Percentiles rank a stretch among this genome's conserved stretches.
Conservation (phyloP, 805 yeast genomes). For the Kodamaea nitidulidarum region DNA sequence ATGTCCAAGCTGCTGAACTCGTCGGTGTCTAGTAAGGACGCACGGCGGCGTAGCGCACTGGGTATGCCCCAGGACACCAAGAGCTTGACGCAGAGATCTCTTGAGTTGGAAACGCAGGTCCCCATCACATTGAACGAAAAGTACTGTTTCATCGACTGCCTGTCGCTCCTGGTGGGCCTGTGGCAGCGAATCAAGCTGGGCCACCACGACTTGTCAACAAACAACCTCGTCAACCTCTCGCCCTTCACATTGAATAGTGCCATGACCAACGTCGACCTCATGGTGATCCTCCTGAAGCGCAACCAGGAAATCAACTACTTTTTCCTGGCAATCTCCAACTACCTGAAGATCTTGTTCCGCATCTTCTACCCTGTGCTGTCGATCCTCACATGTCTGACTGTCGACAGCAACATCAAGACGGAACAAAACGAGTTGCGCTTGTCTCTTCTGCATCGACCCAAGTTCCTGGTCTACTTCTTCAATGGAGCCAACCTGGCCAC, state of each 20-base stretch:
- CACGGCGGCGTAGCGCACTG: slow-evolving; percentile 12
- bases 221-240: slow-evolving; percentile 54
- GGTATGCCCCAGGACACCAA: slow-evolving; percentile 2
- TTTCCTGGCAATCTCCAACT: slow-evolving; percentile 68
- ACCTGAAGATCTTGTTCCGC: slow-evolving; percentile 64
- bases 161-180: slow-evolving; percentile 67
- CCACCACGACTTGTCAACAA: slow-evolving; percentile 39
- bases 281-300: slow-evolving; percentile 66
- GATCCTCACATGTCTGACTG: slow-evolving; percentile 56
- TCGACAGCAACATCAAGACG: slow-evolving; percentile 41
- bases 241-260: slow-evolving; percentile 61
- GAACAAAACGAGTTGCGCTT: slow-evolving; percentile 46
- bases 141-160: slow-evolving; percentile 64
- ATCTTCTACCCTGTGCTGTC: slow-evolving; percentile 65
- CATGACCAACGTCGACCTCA: slow-evolving; percentile 66
- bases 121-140: slow-evolving; percentile 60
- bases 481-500: slow-evolving; percentile 48
- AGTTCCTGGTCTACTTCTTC: slow-evolving; percentile 72
- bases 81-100: background rate
- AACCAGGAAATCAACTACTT: slow-evolving; percentile 74
- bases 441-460: slow-evolving; percentile 58
- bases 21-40: slow-evolving; percentile 1
- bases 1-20: slow-evolving; percentile 18
- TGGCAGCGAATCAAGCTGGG: slow-evolving; percentile 81
- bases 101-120: slow-evolving; percentile 13